These are phyloP conservation scores for Pulveroboletus sp. DNA, from an alignment of 768 basidiomycete genomes.

Conservation along the genomic window DNA sequence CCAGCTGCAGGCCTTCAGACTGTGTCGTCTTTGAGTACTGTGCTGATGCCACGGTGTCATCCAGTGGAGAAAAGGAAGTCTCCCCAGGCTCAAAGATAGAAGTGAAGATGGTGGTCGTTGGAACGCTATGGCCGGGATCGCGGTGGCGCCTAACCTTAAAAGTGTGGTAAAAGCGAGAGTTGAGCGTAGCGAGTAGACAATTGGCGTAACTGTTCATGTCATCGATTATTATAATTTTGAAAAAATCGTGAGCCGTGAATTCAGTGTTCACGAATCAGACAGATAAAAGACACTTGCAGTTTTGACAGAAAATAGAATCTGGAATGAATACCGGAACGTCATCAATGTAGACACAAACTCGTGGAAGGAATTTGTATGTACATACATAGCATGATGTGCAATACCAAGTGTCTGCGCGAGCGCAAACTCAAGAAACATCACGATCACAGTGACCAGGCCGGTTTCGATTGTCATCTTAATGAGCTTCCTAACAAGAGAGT, in stretches of 20 bases:
- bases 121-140: background rate
- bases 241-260: too few species aligned
- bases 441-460: slow-evolving; percentile 8
- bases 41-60: background rate
- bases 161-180: background rate
- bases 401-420: slow-evolving; percentile 5
- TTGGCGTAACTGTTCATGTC: background rate
- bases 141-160: background rate
- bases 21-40: background rate
- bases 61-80: background rate
- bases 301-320: slow-evolving; percentile 10
- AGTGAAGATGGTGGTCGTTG: background rate
- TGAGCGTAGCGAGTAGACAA: slow-evolving; percentile 3
- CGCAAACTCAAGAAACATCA: slow-evolving; percentile 10
- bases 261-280: background rate
- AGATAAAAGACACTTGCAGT: background rate
- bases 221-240: too few species aligned
- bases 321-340: background rate
- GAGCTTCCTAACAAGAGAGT: slow-evolving; percentile 8
- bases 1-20: too few species aligned
- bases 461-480: slow-evolving; percentile 14
- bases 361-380: background rate
- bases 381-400: slow-evolving; percentile 9
- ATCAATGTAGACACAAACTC: background rate
- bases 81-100: background rate